Conservation (phyloP, 148 eudicot genomes). For the Dianthus caryophyllus region DNA sequence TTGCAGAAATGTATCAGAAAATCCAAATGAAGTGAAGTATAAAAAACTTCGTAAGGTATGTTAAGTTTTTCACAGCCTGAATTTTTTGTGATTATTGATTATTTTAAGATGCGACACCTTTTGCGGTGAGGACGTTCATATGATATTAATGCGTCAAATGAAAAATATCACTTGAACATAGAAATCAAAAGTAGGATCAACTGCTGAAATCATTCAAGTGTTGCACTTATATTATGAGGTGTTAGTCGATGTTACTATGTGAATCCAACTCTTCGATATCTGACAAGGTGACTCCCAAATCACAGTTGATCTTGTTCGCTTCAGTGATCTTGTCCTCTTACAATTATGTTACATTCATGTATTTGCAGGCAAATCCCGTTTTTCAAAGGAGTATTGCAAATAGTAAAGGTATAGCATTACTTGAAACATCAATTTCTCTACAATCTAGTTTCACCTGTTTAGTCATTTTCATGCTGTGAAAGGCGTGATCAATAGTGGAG, state of each 20-base stretch:
- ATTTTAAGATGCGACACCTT: neutral
- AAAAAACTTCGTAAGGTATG: constrained; percentile 78
- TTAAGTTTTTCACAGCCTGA: neutral
- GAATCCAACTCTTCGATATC: neutral
- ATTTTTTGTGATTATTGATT: neutral
- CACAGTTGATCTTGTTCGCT: neutral
- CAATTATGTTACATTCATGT: neutral
- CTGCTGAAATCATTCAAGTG: neutral
- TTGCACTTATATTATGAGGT: neutral
- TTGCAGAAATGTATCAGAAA: constrained; percentile 71
- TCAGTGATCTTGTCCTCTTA: neutral
- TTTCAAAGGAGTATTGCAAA: constrained; percentile 51
- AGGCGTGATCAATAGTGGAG: neutral
- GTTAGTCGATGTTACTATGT: neutral
- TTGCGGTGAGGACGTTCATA: neutral
- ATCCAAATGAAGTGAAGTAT: constrained; percentile 68
- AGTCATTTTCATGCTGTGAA: neutral
- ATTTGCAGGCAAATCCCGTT: constrained; percentile 71
- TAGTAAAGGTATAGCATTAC: constrained; percentile 45
- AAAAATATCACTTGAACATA: neutral
- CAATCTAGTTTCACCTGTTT: neutral
- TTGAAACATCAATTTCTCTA: neutral
- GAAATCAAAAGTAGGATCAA: neutral
- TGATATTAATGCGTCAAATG: neutral
- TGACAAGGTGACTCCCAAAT: neutral